Evolutionary conservation across 306 rosid species (phyloP), one percentile per base, ranked within the genome.

Genomic region (Malus orientalis): DNA sequence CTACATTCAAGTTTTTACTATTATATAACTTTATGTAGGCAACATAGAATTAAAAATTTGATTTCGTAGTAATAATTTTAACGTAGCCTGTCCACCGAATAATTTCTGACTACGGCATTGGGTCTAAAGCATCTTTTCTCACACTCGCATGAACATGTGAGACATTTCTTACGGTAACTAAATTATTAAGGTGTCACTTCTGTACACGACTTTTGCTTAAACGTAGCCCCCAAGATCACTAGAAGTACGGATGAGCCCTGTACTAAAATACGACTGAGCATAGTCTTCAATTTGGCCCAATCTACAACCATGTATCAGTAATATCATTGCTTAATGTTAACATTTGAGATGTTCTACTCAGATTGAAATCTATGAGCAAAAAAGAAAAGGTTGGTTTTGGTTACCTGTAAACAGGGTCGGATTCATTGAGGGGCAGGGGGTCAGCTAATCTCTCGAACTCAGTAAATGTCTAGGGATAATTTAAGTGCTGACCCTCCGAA

Each of bases 281-380:
- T 82, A 86, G 69, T 94, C 97, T 83, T 94, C 93, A 70, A 94
- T 90, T 73, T 85, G 84, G 78, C 84, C 98, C 85, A 86, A 78
- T 78, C 97, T 94, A 88, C 78, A 81, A 79, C 77, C 70, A 77
- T 69, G 38, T 47, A 58, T 64, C 78, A 58, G n/a, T 15, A 5
- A 40, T 25, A 44, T 16, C 64, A 40, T 42, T 60, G 12, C 5
- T 4, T 23, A 32, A 74, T 44, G 45, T 11, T 25, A 25, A 25
- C 25, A 25, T 44, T 12, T 0, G 12, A 30, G 27, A 67, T 33
- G 27, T 14, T 60, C 9, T 8, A 29, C 63, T 61, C 27, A 53
- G 63, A 25, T 3, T 25, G 30, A 66, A 66, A 53, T 32, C 65
- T 33, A 23, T 32, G 25, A 65, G 60, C 19, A 20, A 51, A 51